Evolutionary conservation across 768 basidiomycete species (phyloP).

Genomic region (Leccinum pellstonianum): DNA sequence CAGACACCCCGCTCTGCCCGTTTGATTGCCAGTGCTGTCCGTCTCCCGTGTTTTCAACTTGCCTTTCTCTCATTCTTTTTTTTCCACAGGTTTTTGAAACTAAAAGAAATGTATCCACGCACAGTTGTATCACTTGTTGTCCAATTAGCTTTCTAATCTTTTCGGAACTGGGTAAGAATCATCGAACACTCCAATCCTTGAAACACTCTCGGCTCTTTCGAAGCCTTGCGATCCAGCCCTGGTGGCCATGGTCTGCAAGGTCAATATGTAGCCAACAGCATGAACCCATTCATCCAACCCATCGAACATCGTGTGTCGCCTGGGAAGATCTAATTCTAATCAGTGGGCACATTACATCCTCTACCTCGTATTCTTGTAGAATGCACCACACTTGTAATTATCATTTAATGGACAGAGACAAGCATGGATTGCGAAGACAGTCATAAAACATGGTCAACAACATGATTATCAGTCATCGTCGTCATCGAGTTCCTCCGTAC

Average conservation of each 20-base stretch:
- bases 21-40: constrained; percentile 89
- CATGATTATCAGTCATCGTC: constrained; percentile 38
- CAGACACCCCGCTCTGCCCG: constrained; percentile 82
- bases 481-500: constrained; percentile 43
- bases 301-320: constrained; percentile 22
- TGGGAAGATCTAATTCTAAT: constrained; percentile 17
- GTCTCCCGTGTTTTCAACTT: constrained; percentile 28
- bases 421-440: background rate
- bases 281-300: constrained; percentile 24
- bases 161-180: background rate
- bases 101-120: background rate
- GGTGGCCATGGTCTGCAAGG: constrained; percentile 46
- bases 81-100: constrained; percentile 28
- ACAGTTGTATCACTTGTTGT: constrained; percentile 2
- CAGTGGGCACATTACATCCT: constrained; percentile 23
- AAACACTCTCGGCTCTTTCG: constrained; percentile 47
- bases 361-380: constrained; percentile 1
- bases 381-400: background rate
- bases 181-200: background rate
- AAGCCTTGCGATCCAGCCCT: constrained; percentile 47
- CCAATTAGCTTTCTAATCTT: background rate
- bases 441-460: background rate
- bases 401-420: background rate
- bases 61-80: background rate
- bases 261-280: constrained; percentile 64